These are phyloP conservation scores for Claviceps sp. DNA, from an alignment of 2,329 filamentous ascomycete genomes.

Conservation along the genomic window DNA sequence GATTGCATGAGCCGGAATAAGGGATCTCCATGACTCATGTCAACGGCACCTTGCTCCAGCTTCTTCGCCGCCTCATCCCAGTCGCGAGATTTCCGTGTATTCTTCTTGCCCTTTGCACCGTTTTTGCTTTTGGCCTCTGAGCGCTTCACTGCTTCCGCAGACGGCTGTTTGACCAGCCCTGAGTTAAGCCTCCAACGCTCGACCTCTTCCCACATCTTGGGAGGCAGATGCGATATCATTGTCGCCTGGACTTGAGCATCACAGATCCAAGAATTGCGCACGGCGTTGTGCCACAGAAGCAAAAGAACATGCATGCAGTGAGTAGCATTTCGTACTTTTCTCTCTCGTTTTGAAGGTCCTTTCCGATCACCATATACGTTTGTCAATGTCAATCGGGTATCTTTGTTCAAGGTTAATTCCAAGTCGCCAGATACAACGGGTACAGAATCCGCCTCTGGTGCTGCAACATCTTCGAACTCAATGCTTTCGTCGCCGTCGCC, in stretches of 20 bases:
- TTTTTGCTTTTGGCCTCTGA: conserved; percentile 15
- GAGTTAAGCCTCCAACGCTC: conserved; percentile 60
- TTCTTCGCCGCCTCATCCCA: conserved; percentile 60
- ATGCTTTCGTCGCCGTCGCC: conserved; percentile 23
- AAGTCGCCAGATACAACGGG: conserved; percentile 50
- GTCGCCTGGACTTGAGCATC: conserved; percentile 63
- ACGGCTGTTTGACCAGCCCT: conserved; percentile 38
- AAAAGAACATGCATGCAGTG: conserved; percentile 84
- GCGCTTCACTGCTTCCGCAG: conserved; percentile 10
- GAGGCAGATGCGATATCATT: conserved; percentile 59
- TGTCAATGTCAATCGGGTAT: conserved; percentile 44
- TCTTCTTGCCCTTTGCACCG: conserved; percentile 11
- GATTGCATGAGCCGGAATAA: conserved; percentile 62
- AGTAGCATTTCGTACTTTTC: conserved; percentile 60
- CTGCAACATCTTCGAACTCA: conserved; percentile 49
- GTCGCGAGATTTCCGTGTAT: conserved; percentile 33
- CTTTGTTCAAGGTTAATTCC: conserved; percentile 55
- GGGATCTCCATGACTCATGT: conserved; percentile 75
- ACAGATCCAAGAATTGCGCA: conserved; percentile 74
- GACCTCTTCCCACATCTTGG: conserved; percentile 56
- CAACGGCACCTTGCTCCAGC: conserved; percentile 55
- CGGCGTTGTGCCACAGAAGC: conserved; percentile 77
- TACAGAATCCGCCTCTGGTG: conserved; percentile 42
- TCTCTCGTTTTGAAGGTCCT: conserved; percentile 73
- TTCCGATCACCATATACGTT: conserved; percentile 58